Evolutionary conservation across 2,329 filamentous ascomycete species (phyloP).

Genomic region (Calonectria leucothoes): DNA sequence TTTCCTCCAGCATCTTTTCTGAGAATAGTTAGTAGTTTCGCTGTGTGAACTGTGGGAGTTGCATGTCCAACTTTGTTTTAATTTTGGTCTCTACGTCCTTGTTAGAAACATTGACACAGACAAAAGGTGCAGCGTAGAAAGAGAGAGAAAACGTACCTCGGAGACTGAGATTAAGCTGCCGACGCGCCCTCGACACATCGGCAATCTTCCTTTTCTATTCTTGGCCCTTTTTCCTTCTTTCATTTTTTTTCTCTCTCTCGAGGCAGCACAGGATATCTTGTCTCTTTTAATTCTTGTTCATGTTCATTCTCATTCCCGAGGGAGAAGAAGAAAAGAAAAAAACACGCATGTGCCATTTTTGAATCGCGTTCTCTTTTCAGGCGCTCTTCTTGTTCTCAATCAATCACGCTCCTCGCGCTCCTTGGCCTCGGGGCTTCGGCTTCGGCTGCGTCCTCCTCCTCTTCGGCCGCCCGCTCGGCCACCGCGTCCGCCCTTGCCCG

Average conservation of each 20-base stretch:
- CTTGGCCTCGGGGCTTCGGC: constrained; percentile 59
- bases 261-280: background rate
- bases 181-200: constrained; percentile 43
- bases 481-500: constrained; percentile 57
- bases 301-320: background rate
- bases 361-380: background rate
- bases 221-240: background rate
- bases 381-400: no score
- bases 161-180: constrained; percentile 41
- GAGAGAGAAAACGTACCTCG: constrained; percentile 36
- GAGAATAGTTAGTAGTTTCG: background rate
- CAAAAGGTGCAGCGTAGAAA: background rate
- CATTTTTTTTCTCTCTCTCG: background rate
- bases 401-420: constrained; percentile 44
- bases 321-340: background rate
- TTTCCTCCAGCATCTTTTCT: background rate
- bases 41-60: background rate
- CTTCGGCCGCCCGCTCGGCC: constrained; percentile 53
- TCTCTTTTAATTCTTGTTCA: background rate
- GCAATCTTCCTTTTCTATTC: constrained; percentile 23
- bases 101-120: constrained; percentile 9
- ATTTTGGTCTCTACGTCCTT: background rate
- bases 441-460: constrained; percentile 60
- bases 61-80: constrained; percentile 4
- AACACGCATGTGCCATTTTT: background rate